These are phyloP conservation scores for Cardamine occulta DNA, from an alignment of 345 rosid genomes.

Conservation along the genomic window DNA sequence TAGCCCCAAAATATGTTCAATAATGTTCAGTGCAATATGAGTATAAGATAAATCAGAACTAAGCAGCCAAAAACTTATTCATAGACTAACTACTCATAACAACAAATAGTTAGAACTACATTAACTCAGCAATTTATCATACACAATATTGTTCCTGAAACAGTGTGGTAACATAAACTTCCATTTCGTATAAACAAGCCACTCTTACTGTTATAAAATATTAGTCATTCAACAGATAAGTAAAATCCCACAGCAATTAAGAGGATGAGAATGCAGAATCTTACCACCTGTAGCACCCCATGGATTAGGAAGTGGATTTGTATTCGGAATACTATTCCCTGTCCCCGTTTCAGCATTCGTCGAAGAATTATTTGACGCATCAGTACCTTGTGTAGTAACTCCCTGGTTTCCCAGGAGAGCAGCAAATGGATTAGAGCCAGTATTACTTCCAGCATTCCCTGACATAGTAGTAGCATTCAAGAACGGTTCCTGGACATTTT, in stretches of 20 bases:
- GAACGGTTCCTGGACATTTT: slow-evolving; percentile 88
- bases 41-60: neutral
- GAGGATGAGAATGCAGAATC: slow-evolving; percentile 23
- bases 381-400: slow-evolving; percentile 47
- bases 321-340: slow-evolving; percentile 58
- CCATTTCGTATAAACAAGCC: neutral
- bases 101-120: neutral
- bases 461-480: slow-evolving; percentile 79
- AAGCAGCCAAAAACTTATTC: slow-evolving; percentile 9
- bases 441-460: slow-evolving; percentile 57
- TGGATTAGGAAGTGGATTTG: slow-evolving; percentile 89
- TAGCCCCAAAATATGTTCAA: neutral
- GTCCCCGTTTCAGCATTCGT: slow-evolving; percentile 52
- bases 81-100: neutral
- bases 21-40: neutral
- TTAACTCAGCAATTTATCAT: neutral
- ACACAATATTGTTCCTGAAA: slow-evolving; percentile 5
- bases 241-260: neutral
- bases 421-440: slow-evolving; percentile 62
- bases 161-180: neutral
- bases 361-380: slow-evolving; percentile 55
- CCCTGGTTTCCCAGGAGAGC: slow-evolving; percentile 63
- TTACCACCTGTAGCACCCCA: slow-evolving; percentile 64
- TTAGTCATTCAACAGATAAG: neutral
- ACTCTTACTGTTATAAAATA: neutral